These are phyloP conservation scores for Leucoagaricus sp. DNA, from an alignment of 1,284 basidiomycete genomes.

Conservation along the genomic window DNA sequence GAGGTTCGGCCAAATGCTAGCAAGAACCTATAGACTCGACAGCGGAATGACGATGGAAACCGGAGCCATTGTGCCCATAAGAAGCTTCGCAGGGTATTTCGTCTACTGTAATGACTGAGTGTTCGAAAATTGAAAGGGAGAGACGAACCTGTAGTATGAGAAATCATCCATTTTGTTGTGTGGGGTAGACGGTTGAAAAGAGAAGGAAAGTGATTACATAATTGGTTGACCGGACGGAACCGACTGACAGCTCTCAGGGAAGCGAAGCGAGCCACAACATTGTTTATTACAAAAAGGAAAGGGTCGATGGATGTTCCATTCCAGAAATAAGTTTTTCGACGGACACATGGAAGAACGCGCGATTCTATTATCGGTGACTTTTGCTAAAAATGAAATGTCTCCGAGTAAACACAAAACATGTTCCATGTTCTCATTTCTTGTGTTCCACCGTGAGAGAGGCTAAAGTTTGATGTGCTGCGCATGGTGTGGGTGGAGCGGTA, in stretches of 20 bases:
- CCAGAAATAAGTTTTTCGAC: constrained; percentile 5
- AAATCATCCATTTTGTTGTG: neutral
- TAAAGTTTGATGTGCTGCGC: constrained; percentile 3
- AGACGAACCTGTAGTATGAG: neutral
- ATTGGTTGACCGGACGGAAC: neutral
- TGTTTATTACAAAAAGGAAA: too few relatives aligned
- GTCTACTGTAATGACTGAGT: neutral
- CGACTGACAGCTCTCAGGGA: neutral
- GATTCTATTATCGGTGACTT: too few relatives aligned
- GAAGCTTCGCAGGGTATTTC: neutral
- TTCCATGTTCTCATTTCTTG: too few relatives aligned
- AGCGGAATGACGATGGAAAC: neutral
- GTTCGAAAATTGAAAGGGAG: neutral
- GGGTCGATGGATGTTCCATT: neutral
- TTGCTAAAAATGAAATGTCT: neutral
- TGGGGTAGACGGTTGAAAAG: neutral
- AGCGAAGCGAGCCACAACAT: too few relatives aligned
- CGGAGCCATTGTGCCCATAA: constrained; percentile 7
- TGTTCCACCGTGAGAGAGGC: too few relatives aligned
- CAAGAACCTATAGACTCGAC: constrained; percentile 1
- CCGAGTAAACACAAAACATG: constrained; percentile 1
- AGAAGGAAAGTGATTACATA: neutral
- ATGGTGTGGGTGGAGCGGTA: neutral
- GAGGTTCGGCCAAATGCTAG: constrained; percentile 5
- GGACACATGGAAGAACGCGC: too few relatives aligned